Conservation (phyloP, 495 filamentous ascomycete species). For the Cudoniella acicularis region DNA sequence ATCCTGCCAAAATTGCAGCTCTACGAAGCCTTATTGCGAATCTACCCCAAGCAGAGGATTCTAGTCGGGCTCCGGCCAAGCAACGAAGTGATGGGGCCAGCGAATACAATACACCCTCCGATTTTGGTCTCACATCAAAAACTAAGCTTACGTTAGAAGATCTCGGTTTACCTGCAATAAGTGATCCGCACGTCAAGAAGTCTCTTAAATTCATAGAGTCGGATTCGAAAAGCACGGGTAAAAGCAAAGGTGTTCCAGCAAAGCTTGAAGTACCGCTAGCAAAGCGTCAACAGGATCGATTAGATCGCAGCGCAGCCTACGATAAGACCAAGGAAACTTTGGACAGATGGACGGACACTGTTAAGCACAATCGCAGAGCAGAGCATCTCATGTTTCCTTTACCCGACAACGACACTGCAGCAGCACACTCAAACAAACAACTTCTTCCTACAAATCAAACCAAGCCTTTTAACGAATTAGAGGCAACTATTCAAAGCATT, state of each 20-base stretch:
- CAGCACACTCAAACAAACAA: constrained; percentile 43
- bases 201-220: constrained; percentile 64
- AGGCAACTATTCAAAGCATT: constrained; percentile 78
- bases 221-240: constrained; percentile 45
- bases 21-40: constrained; percentile 69
- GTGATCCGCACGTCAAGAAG: constrained; percentile 72
- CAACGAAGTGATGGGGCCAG: constrained; percentile 29
- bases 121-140: constrained; percentile 53
- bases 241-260: constrained; percentile 54
- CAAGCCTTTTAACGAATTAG: constrained; percentile 72
- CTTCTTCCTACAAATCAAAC: constrained; percentile 52
- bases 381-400: constrained; percentile 93
- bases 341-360: constrained; percentile 87
- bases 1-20: constrained; percentile 58
- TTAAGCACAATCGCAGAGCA: constrained; percentile 87
- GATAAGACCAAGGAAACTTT: constrained; percentile 89
- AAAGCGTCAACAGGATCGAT: constrained; percentile 82
- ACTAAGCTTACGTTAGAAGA: constrained; percentile 78
- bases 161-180: constrained; percentile 64
- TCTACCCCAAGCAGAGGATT: constrained; percentile 44
- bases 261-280: constrained; percentile 83
- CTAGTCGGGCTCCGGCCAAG: constrained; percentile 25
- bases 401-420: constrained; percentile 59
- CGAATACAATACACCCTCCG: constrained; percentile 52
- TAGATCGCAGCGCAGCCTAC: constrained; percentile 82